These are phyloP conservation scores for Marvania coccoides DNA, from an alignment of 139 green algal species.

Conservation along the genomic window DNA sequence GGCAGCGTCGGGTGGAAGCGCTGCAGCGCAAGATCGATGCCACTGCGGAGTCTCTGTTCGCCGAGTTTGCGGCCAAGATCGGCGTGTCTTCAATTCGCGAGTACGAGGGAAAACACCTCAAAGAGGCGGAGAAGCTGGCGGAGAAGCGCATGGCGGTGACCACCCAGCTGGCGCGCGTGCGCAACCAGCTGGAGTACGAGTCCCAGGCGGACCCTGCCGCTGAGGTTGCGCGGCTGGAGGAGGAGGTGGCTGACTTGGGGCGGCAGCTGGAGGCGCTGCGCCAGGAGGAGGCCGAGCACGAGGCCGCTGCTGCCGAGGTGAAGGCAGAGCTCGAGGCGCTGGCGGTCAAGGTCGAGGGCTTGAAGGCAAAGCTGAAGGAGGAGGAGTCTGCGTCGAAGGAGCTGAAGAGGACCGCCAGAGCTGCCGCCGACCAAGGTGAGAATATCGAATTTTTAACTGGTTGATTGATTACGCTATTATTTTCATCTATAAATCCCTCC, in stretches of 20 bases:
- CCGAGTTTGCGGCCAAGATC: conserved; percentile 30
- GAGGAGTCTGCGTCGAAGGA: conserved; percentile 1
- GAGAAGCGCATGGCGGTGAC: conserved; percentile 15
- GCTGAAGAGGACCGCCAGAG: conserved; percentile 10
- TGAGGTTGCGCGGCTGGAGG: conserved; percentile 23
- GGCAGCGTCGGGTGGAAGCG: conserved; percentile 26
- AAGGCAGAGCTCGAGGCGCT: conserved; percentile 22
- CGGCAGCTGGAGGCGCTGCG: conserved; percentile 10
- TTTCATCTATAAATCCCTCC: no score
- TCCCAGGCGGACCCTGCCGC: background rate
- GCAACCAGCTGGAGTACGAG: conserved; percentile 71
- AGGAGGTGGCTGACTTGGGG: conserved; percentile 8
- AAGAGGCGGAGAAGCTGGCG: conserved; percentile 29
- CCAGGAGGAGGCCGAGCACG: conserved; percentile 10
- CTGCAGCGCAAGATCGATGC: conserved; percentile 47
- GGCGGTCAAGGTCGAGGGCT: background rate
- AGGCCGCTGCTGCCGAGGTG: background rate
- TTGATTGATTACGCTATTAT: no score
- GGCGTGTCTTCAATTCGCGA: conserved; percentile 81
- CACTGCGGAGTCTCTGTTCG: conserved; percentile 12
- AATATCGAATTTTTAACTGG: no score
- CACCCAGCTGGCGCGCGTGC: conserved; percentile 26
- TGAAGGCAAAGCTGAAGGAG: conserved; percentile 21
- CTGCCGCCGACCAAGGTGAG: background rate
- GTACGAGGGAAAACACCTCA: conserved; percentile 71